Percentiles rank a stretch among this genome's conserved stretches.
Conservation (phyloP, 768 basidiomycete species). For the Amanita rimosa region DNA sequence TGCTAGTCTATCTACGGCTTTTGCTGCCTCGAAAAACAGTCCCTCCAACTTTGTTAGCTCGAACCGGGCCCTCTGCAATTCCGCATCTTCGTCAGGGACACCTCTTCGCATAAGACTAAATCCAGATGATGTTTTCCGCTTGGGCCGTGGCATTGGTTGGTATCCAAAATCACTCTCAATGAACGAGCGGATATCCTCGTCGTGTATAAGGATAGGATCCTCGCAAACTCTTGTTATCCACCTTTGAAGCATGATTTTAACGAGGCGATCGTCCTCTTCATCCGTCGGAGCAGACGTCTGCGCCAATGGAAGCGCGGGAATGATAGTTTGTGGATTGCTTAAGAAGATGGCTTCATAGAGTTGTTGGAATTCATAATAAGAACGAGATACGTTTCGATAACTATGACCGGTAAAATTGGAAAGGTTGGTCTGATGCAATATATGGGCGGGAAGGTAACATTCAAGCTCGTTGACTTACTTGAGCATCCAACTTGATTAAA, state of each 20-base stretch:
- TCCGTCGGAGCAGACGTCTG: slow-evolving; percentile 96
- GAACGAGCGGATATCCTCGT: slow-evolving; percentile 92
- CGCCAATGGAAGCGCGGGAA: slow-evolving; percentile 91
- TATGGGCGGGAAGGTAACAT: background rate
- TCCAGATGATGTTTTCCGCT: slow-evolving; percentile 61
- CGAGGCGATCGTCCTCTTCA: slow-evolving; percentile 95
- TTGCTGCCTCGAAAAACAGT: slow-evolving; percentile 87
- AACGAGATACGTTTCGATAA: slow-evolving; percentile 91
- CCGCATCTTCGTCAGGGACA: slow-evolving; percentile 92
- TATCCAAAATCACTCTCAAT: slow-evolving; percentile 98
- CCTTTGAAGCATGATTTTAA: slow-evolving; percentile 88
- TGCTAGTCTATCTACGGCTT: slow-evolving; percentile 81
- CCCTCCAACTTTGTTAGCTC: slow-evolving; percentile 88
- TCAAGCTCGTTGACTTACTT: slow-evolving; percentile 39
- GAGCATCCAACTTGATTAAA: slow-evolving; percentile 88
- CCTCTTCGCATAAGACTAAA: slow-evolving; percentile 70
- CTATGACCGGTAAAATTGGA: slow-evolving; percentile 82
- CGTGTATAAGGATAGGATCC: slow-evolving; percentile 76
- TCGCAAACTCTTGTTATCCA: slow-evolving; percentile 93
- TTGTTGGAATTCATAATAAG: slow-evolving; percentile 89
- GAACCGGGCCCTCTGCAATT: slow-evolving; percentile 79
- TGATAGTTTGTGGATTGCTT: slow-evolving; percentile 92
- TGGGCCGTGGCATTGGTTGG: slow-evolving; percentile 69
- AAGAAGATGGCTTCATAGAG: slow-evolving; percentile 86
- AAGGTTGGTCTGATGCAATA: slow-evolving; percentile 72